These are phyloP conservation scores for Coniochaeta sp. DNA, from an alignment of 2,329 filamentous ascomycete genomes.

Conservation along the genomic window DNA sequence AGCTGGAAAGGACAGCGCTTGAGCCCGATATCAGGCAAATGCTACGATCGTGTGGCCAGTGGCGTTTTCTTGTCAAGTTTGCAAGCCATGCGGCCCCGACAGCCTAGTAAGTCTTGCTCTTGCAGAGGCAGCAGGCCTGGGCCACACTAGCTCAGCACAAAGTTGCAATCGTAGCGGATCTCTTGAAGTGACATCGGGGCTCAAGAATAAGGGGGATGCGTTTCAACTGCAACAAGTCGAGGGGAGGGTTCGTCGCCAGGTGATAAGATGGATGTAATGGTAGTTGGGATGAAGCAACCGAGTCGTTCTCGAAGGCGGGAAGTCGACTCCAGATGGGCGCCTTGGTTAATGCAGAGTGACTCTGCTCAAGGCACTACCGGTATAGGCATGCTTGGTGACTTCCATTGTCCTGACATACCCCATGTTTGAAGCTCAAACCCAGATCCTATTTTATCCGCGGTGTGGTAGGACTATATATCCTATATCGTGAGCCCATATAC, in stretches of 20 bases:
- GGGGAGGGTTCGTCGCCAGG: not conserved
- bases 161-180: not conserved
- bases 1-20: no score
- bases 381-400: no score
- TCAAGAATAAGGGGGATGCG: not conserved
- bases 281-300: not conserved
- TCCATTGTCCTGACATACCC: not conserved
- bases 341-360: not conserved
- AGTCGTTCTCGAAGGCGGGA: no score
- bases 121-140: not conserved
- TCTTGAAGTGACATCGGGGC: not conserved
- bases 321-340: not conserved
- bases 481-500: not conserved
- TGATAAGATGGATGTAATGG: not conserved
- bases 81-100: not conserved
- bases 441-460: constrained; percentile 1
- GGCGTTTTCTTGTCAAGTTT: not conserved
- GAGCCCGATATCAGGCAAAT: no score
- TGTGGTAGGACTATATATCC: not conserved
- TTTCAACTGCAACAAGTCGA: not conserved
- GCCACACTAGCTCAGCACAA: not conserved
- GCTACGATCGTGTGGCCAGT: no score
- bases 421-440: not conserved
- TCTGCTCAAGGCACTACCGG: not conserved
- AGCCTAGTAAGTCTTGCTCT: not conserved